Conservation (phyloP, 2,329 filamentous ascomycete genomes). For the Salinomyces thailandicus region DNA sequence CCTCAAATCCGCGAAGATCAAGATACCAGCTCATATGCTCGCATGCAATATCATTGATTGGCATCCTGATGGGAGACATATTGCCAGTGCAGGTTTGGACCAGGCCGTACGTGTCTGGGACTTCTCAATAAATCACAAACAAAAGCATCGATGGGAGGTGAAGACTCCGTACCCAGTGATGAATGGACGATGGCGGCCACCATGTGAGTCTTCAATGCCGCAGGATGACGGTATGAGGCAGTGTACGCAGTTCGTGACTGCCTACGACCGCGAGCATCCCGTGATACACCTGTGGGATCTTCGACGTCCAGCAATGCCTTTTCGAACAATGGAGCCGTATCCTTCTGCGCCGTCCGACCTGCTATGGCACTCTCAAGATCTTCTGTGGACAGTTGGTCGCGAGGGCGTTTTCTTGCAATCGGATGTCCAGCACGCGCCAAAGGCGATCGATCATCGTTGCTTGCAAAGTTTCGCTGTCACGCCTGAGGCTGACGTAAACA, state of each 20-base stretch:
- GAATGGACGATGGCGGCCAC: slow-evolving; percentile 53
- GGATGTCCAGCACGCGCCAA: slow-evolving; percentile 49
- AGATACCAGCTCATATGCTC: slow-evolving; percentile 49
- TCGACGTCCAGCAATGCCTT: slow-evolving; percentile 50
- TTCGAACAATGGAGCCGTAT: slow-evolving; percentile 49
- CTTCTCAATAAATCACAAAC: slow-evolving; percentile 46
- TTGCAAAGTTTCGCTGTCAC: slow-evolving; percentile 48
- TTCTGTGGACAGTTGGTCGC: slow-evolving; percentile 53
- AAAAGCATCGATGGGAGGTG: slow-evolving; percentile 49
- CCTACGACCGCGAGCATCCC: slow-evolving; percentile 52
- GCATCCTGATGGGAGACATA: slow-evolving; percentile 56
- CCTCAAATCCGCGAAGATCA: slow-evolving; percentile 45
- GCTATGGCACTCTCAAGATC: slow-evolving; percentile 53
- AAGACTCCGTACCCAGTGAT: slow-evolving; percentile 51
- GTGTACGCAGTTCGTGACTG: slow-evolving; percentile 52
- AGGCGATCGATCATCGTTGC: slow-evolving; percentile 47
- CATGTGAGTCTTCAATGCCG: slow-evolving; percentile 44
- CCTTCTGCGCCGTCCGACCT: slow-evolving; percentile 47
- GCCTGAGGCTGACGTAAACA: slow-evolving; percentile 46
- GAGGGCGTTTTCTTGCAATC: slow-evolving; percentile 53
- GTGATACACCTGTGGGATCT: slow-evolving; percentile 56
- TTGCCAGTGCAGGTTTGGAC: slow-evolving; percentile 53
- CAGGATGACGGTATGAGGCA: slow-evolving; percentile 45
- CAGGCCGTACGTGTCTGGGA: slow-evolving; percentile 56
- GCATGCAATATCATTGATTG: slow-evolving; percentile 53